Base-by-base conservation (phyloP, 2,329 filamentous ascomycete genomes). In the Fusarium odoratissimum region DNA sequence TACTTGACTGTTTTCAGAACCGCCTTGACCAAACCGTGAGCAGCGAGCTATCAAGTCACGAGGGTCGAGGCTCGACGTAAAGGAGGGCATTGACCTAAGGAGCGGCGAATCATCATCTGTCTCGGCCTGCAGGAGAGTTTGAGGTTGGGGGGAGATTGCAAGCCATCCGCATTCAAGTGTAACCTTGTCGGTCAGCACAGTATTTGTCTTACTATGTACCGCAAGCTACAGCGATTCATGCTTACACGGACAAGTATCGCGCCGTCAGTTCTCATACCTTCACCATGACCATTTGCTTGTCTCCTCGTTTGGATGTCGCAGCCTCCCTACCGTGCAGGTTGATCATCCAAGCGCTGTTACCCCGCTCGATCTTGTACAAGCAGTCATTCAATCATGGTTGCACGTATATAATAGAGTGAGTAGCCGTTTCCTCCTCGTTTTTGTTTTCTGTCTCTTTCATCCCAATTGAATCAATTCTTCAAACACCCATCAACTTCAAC, bases 301-400 rank as follows among this genome's bases (percentile, higher is more conserved):
- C 54, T 51, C 56, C 45, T 67, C 60, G 45, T 52, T 56, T 71
- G 51, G 23, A 46, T 56, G 57, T 71, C 52, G 31, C 55, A 56
- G 55, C 46, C 59, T 64, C 64, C 57, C 64, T 61, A 60, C 31
- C 54, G 25, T 48, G 23, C 51, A 66, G 31, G 42, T 42, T 64
- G 60, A 61, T 63, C 65, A 64, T 71, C 73, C 72, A 76, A 65
- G 72, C 72, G 68, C 72, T 59, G 40, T 74, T 76, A 76, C 75
- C 75, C 75, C 75, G 75, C 75, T 76, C 72, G 68, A 60, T 76
- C 48, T 51, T 64, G 40, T 44, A 8, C 60, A 62, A 76, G 60
- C 57, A 64, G 55, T 56, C 55, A 63, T 62, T 61, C 59, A 58
- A 37, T 42, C 25, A 38, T 57, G 60, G 57, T 54, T 61, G 48